Percentiles rank a stretch among this genome's conserved stretches.
phyloP scores from a whole-genome alignment of 768 basidiomycete genomes.

The Boletus reticuloceps region DNA sequence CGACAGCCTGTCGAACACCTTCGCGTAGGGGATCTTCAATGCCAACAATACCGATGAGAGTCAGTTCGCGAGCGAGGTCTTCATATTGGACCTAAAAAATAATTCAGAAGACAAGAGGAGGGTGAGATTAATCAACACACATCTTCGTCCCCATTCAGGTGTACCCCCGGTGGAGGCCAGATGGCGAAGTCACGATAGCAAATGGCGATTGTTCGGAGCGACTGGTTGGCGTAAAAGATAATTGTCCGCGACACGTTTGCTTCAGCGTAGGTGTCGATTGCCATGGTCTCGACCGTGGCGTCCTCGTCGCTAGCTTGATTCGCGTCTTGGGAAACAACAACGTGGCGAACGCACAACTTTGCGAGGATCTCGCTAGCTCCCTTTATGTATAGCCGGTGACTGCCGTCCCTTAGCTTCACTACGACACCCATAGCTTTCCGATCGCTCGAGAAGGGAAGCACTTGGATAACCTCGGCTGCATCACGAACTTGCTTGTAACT shows the following conservation, averaged over 20 bases:
- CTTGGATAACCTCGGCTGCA: conserved; percentile 61
- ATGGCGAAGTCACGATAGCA: conserved; percentile 85
- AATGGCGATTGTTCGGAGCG: conserved; percentile 88
- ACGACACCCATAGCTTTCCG: conserved; percentile 96
- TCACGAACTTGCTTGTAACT: conserved; percentile 69
- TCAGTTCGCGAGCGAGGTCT: conserved; percentile 67
- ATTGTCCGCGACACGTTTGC: conserved; percentile 91
- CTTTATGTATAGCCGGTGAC: conserved; percentile 77
- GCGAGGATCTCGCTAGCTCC: conserved; percentile 94
- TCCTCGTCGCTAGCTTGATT: conserved; percentile 16
- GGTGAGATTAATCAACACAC: conserved; percentile 33
- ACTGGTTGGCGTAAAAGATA: conserved; percentile 97
- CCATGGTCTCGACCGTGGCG: conserved; percentile 48
- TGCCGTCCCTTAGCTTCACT: conserved; percentile 50
- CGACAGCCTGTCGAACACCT: conserved; percentile 87
- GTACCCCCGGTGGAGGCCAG: conserved; percentile 73
- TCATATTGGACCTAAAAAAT: conserved; percentile 60
- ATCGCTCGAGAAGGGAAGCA: conserved; percentile 92
- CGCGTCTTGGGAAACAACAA: conserved; percentile 53
- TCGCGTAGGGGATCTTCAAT: conserved; percentile 95
- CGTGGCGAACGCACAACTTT: conserved; percentile 68
- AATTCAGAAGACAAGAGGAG: conserved; percentile 6
- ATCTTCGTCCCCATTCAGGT: conserved; percentile 47
- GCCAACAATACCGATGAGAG: conserved; percentile 85
- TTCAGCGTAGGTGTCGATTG: conserved; percentile 62